phyloP scores from a whole-genome alignment of 768 basidiomycete species.

The Leucocoprinus birnbaumii region DNA sequence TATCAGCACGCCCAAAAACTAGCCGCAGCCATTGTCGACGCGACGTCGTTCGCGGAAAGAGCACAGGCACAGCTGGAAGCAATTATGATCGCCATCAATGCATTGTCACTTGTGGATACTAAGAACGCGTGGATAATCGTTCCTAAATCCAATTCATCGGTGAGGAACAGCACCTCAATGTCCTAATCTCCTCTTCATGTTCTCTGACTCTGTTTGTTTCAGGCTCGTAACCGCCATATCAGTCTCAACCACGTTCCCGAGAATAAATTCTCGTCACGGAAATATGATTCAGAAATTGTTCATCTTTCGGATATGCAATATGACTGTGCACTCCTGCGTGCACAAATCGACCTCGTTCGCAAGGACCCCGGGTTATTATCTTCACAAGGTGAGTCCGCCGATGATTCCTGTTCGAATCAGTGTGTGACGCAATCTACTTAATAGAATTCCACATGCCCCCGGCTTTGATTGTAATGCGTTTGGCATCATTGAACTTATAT shows the following conservation, averaged over 20 bases:
- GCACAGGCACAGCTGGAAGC: conserved; percentile 77
- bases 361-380: conserved; percentile 61
- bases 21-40: conserved; percentile 47
- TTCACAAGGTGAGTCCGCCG: conserved; percentile 55
- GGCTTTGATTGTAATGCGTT: conserved; percentile 67
- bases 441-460: conserved; percentile 55
- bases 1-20: conserved; percentile 87
- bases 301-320: conserved; percentile 76
- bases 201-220: conserved; percentile 12
- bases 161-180: conserved; percentile 22
- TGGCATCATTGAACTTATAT: conserved; percentile 78
- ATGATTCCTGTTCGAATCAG: conserved; percentile 18
- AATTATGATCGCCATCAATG: conserved; percentile 85
- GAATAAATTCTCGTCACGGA: conserved; percentile 59
- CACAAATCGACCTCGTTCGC: conserved; percentile 72
- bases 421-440: conserved; percentile 9
- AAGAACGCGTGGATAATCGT: conserved; percentile 84
- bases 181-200: conserved; percentile 7
- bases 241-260: conserved; percentile 77
- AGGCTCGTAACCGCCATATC: conserved; percentile 72
- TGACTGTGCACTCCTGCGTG: conserved; percentile 72
- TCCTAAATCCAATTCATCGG: conserved; percentile 48
- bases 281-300: conserved; percentile 73
- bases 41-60: conserved; percentile 35
- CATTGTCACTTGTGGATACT: conserved; percentile 76